Percentiles rank a stretch among this genome's conserved stretches.
These are phyloP conservation scores for Phytopythium litorale DNA, from an alignment of 352 stramenopile genomes.

Conservation along the genomic window DNA sequence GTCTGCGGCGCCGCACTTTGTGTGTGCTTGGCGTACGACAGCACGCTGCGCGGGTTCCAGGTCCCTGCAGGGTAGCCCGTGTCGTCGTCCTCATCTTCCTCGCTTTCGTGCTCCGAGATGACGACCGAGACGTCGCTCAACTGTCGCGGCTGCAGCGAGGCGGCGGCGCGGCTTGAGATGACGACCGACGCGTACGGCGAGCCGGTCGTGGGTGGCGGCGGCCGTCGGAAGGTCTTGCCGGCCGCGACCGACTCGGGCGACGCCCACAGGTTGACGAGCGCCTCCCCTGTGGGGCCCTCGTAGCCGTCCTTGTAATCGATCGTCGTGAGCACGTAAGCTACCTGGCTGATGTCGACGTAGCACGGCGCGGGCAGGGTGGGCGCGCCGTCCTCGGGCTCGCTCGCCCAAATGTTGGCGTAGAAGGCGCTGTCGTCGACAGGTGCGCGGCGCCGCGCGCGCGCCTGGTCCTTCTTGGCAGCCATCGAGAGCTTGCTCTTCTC, in stretches of 20 bases:
- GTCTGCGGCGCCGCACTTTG: conserved; percentile 20
- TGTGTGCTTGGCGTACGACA: conserved; percentile 2
- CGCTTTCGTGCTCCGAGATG: conserved; percentile 42
- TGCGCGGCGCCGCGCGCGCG: conserved; percentile 24
- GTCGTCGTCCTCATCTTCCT: conserved; percentile 17
- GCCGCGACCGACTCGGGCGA: conserved; percentile 19
- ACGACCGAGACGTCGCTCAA: conserved; percentile 23
- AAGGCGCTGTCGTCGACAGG: conserved; percentile 64
- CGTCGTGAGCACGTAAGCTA: conserved; percentile 69
- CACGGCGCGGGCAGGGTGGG: conserved; percentile 21
- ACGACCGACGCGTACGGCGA: conserved; percentile 1
- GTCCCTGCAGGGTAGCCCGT: conserved; percentile 11
- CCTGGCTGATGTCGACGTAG: conserved; percentile 77
- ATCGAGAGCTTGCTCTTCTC: conserved; percentile 49
- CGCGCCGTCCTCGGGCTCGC: conserved; percentile 15
- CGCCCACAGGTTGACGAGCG: conserved; percentile 59
- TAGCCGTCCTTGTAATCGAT: conserved; percentile 76
- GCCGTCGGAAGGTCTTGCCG: background rate
- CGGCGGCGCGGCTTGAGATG: background rate
- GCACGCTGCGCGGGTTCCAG: conserved; percentile 10
- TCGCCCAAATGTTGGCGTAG: conserved; percentile 80
- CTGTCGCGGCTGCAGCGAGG: conserved; percentile 12
- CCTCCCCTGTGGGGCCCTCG: conserved; percentile 18
- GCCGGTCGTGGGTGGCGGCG: background rate
- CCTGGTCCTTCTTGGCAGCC: conserved; percentile 26